These are phyloP conservation scores for Pythium sp. DNA, from an alignment of 352 stramenopile species.

Conservation along the genomic window DNA sequence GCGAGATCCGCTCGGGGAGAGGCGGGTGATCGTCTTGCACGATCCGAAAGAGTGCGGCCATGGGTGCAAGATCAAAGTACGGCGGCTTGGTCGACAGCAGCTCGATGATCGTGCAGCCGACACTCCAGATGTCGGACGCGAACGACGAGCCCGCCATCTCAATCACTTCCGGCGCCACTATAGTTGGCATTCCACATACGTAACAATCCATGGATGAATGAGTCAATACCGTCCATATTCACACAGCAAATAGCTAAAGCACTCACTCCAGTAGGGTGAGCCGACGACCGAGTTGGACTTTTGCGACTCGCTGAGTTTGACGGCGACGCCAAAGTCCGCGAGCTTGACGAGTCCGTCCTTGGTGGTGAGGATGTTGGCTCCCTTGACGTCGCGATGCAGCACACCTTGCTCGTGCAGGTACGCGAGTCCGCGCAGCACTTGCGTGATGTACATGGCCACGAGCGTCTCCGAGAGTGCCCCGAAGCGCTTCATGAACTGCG, in stretches of 20 bases:
- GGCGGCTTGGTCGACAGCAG: slow-evolving; percentile 91
- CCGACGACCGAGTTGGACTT: slow-evolving; percentile 90
- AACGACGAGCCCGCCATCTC: slow-evolving; percentile 92
- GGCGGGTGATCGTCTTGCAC: slow-evolving; percentile 92
- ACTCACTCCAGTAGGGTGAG: slow-evolving; percentile 93
- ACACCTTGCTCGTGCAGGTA: slow-evolving; percentile 92
- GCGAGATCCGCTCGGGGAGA: slow-evolving; percentile 86
- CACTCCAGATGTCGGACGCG: slow-evolving; percentile 93
- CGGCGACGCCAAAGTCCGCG: slow-evolving; percentile 91
- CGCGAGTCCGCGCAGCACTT: slow-evolving; percentile 87
- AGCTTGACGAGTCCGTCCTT: slow-evolving; percentile 92
- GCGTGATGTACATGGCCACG: slow-evolving; percentile 90
- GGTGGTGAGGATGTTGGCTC: slow-evolving; percentile 92
- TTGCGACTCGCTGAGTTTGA: slow-evolving; percentile 85
- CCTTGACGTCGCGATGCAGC: slow-evolving; percentile 92
- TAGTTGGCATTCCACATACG: slow-evolving; percentile 1
- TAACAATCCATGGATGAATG: no score
- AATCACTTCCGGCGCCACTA: slow-evolving; percentile 95
- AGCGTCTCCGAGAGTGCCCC: slow-evolving; percentile 89
- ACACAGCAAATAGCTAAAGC: neutral
- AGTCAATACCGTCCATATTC: no score
- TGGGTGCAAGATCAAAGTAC: slow-evolving; percentile 91
- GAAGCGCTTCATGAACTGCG: slow-evolving; percentile 93
- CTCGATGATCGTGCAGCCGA: slow-evolving; percentile 95
- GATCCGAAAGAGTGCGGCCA: slow-evolving; percentile 91